A percentile compares a stretch with the other conserved stretches of the same genome.
Conservation (phyloP, 2,329 filamentous ascomycete species). For the Phyllosticta citriasiana region DNA sequence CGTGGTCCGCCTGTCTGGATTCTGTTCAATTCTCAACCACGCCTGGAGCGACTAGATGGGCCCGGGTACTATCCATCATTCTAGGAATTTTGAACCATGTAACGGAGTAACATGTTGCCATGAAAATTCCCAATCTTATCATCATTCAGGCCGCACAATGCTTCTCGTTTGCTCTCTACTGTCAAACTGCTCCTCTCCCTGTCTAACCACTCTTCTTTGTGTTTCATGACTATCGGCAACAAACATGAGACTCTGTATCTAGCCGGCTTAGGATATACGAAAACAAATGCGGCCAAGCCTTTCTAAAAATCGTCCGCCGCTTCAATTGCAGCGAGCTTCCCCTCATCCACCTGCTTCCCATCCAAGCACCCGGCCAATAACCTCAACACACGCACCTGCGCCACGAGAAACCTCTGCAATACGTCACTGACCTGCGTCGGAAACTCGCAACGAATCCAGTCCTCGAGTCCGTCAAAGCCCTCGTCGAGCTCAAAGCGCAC, state of each 20-base stretch:
- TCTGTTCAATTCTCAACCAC: neutral
- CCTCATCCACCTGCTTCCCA: neutral
- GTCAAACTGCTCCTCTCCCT: too few species aligned
- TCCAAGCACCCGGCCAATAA: neutral
- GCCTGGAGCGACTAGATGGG: neutral
- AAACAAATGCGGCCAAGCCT: too few species aligned
- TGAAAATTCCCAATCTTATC: too few species aligned
- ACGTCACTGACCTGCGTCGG: neutral
- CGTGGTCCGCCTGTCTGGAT: neutral
- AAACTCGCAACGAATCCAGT: slow-evolving; percentile 6
- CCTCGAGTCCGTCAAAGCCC: slow-evolving; percentile 4
- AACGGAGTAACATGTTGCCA: too few species aligned
- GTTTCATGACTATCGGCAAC: too few species aligned
- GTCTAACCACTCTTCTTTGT: too few species aligned
- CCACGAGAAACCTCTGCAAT: neutral
- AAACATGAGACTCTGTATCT: too few species aligned
- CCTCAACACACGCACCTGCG: neutral
- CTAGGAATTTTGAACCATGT: too few species aligned
- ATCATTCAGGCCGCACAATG: too few species aligned
- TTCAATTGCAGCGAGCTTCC: neutral
- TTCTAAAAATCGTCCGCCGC: neutral
- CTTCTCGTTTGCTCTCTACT: too few species aligned
- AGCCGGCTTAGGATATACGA: too few species aligned
- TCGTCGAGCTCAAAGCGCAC: slow-evolving; percentile 1
- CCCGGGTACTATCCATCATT: neutral